Conservation (phyloP, 1,284 basidiomycete species). For the Pulchroboletus neoregius region DNA sequence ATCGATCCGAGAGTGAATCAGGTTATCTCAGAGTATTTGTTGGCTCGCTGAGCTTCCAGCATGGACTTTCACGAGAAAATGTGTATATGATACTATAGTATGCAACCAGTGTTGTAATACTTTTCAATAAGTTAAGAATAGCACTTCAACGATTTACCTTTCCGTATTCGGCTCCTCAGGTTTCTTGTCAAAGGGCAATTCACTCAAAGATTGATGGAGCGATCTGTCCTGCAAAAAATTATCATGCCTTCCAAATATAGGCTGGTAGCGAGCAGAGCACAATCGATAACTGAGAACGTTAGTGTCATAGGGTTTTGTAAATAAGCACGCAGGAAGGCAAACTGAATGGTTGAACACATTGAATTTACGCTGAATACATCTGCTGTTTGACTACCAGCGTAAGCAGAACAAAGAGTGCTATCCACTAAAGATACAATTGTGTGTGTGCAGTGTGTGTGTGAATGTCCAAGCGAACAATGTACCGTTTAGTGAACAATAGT, state of each 20-base stretch:
- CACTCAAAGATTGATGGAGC: too few relatives aligned
- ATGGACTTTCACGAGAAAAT: neutral
- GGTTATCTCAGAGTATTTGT: slow-evolving; percentile 24
- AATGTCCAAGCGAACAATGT: slow-evolving; percentile 14
- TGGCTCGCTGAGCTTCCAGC: slow-evolving; percentile 11
- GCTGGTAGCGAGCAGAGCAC: too few relatives aligned
- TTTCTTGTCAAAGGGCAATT: too few relatives aligned
- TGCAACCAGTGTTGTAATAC: neutral
- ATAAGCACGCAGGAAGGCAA: too few relatives aligned
- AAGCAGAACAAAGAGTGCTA: slow-evolving; percentile 4
- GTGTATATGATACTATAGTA: neutral
- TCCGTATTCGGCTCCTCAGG: too few relatives aligned
- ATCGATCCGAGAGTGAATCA: slow-evolving; percentile 29
- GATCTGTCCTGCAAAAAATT: too few relatives aligned
- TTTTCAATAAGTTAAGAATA: neutral
- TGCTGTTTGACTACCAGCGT: slow-evolving; percentile 5
- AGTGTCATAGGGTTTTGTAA: too few relatives aligned
- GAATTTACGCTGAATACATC: slow-evolving; percentile 5
- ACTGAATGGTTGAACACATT: slow-evolving; percentile 1
- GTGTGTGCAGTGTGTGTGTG: neutral
- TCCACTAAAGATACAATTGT: slow-evolving; percentile 27
- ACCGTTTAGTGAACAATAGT: slow-evolving; percentile 6
- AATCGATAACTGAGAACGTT: too few relatives aligned
- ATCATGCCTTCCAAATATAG: too few relatives aligned
- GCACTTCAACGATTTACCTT: too few relatives aligned